Conservation (phyloP, 768 basidiomycete species). For the Austroboletus festivus region DNA sequence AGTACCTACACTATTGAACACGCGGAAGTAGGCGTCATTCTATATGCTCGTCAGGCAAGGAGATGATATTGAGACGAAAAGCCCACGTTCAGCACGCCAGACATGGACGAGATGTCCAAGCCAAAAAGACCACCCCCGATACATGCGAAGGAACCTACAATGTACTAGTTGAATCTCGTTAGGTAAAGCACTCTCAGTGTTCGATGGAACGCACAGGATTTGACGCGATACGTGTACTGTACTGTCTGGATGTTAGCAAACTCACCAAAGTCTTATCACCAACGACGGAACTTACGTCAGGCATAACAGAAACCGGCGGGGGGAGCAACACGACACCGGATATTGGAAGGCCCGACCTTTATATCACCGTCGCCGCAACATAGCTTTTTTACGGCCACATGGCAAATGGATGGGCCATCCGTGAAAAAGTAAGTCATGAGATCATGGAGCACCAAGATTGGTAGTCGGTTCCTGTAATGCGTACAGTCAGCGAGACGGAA, state of each 20-base stretch:
- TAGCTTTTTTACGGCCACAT: conserved; percentile 8
- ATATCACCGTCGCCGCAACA: not conserved
- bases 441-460: conserved; percentile 2
- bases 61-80: not conserved
- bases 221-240: conserved; percentile 51
- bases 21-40: conserved; percentile 26
- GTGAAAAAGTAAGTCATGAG: conserved; percentile 1
- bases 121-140: conserved; percentile 80
- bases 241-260: conserved; percentile 33
- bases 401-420: not conserved
- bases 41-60: conserved; percentile 5
- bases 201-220: conserved; percentile 51
- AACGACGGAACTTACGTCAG: conserved; percentile 18
- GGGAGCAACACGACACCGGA: not conserved
- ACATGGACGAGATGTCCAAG: conserved; percentile 82
- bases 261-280: not conserved
- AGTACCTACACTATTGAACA: conserved; percentile 25
- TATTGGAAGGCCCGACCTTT: conserved; percentile 5
- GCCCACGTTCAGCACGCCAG: conserved; percentile 61
- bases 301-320: conserved; percentile 16
- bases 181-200: too few relatives aligned
- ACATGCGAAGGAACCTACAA: conserved; percentile 79
- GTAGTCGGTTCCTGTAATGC: not conserved
- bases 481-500: not conserved
- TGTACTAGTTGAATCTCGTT: conserved; percentile 53